Evolutionary conservation across 495 filamentous ascomycete species (phyloP), one percentile per base, ranked within the genome.

Genomic region (Penicillium atrosanguineum): DNA sequence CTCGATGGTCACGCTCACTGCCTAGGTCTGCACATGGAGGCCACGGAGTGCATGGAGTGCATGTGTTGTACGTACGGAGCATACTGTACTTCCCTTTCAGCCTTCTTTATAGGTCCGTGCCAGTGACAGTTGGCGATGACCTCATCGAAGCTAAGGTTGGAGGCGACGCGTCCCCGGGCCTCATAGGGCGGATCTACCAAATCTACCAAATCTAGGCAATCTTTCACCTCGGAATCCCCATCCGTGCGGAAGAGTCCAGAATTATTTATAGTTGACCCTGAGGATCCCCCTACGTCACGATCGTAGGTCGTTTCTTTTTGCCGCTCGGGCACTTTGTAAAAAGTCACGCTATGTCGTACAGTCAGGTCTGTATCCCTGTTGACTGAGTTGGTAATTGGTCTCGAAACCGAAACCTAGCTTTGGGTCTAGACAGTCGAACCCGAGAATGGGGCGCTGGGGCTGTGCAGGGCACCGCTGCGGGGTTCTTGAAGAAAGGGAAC

Each of bases 41-140:
- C 6, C 31, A 34, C 12, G 31, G 11, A 34, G 8, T 14, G 31
- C 4, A 1, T 28, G 26, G 26, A 28, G 26, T 28, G 28, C 28
- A 6, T 31, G 28, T 31, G 28, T 9, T 31, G 28, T 31, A 9
- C 28, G 4, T 31, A 31, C 28, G 1, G 28, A 31, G 28, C 28
- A n/a, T n/a, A n/a, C n/a, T n/a, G 4, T 34, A 34, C 31, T 34
- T 34, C 31, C 31, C 11, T 8, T 14, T 2, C 3, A 34, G 12
- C 31, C 31, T 34, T 34, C 14, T 12, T 8, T 16, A 4, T 26
- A n/a, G 23, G 44, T 46, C 48, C 48, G 21, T 36, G 48, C 39
- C 48, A 43, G 25, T 51, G 46, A 57, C 47, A 48, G 44, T 38
- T 56, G 50, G 54, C 46, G 45, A 62, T 62, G 60, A 62, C 60